A percentile compares a stretch with the other conserved stretches of the same genome.
Conservation (phyloP, 2,329 filamentous ascomycete genomes). For the Pseudogymnoascus sp. region DNA sequence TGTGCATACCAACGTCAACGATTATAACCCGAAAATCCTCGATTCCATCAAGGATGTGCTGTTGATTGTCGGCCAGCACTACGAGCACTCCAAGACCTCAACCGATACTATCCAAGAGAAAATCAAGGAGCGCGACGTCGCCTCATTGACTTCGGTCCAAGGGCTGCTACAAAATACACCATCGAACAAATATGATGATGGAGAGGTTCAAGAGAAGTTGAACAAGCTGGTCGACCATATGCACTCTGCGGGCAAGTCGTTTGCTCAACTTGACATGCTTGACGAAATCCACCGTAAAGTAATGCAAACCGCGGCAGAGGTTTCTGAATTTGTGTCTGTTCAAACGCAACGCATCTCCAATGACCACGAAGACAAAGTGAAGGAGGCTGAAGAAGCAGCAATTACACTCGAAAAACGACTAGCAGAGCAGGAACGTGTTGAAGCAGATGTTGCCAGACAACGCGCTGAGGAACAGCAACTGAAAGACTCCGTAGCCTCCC, state of each 20-base stretch:
- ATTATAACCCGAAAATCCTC: conserved; percentile 83
- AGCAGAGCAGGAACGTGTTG: conserved; percentile 55
- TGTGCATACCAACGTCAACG: conserved; percentile 68
- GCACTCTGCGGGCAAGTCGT: conserved; percentile 58
- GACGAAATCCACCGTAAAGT: conserved; percentile 87
- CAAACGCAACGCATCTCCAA: conserved; percentile 69
- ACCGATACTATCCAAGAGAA: conserved; percentile 47
- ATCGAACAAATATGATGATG: conserved; percentile 55
- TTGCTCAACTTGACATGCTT: conserved; percentile 69
- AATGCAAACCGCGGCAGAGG: conserved; percentile 71
- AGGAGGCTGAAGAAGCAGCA: conserved; percentile 69
- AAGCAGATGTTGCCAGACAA: conserved; percentile 41
- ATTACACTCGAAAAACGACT: conserved; percentile 71
- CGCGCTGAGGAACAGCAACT: conserved; percentile 55
- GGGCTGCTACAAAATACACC: conserved; percentile 46
- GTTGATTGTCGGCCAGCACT: conserved; percentile 74
- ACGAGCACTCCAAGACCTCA: conserved; percentile 72
- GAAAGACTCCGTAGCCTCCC: conserved; percentile 43
- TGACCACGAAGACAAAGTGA: conserved; percentile 71
- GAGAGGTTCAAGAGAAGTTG: conserved; percentile 48
- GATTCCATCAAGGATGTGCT: conserved; percentile 82
- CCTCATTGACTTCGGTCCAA: conserved; percentile 42
- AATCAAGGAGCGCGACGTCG: conserved; percentile 44
- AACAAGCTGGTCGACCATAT: conserved; percentile 55
- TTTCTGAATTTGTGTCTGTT: conserved; percentile 70